Conservation (phyloP, 2,329 filamentous ascomycete species). For the Diaporthe caulivora region DNA sequence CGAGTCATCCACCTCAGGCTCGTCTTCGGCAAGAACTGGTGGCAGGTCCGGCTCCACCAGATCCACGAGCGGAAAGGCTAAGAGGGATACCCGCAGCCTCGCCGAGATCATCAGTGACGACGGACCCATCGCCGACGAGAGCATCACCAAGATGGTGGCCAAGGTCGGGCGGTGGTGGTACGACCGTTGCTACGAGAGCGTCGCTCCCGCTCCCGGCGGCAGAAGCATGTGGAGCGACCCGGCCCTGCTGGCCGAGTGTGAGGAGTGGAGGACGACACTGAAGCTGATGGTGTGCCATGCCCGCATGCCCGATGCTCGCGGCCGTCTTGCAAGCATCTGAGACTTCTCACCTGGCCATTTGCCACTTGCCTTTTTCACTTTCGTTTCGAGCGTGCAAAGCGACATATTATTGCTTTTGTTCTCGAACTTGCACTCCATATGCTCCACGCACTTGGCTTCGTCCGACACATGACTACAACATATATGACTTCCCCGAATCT, state of each 20-base stretch:
- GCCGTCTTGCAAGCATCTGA: conserved; percentile 63
- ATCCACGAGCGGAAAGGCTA: conserved; percentile 44
- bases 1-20: conserved; percentile 50
- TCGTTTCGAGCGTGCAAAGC: conserved; percentile 6
- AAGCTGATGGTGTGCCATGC: conserved; percentile 93
- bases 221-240: conserved; percentile 84
- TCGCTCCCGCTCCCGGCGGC: conserved; percentile 62
- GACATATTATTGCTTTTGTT: background rate
- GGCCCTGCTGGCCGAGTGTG: conserved; percentile 83
- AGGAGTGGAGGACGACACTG: conserved; percentile 87
- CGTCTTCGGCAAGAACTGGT: conserved; percentile 46
- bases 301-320: conserved; percentile 75
- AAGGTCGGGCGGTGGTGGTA: conserved; percentile 98
- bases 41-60: background rate
- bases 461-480: background rate
- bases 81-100: conserved; percentile 66
- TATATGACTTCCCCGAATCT: background rate
- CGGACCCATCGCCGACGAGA: conserved; percentile 79
- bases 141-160: conserved; percentile 92
- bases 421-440: background rate
- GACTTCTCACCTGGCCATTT: background rate
- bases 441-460: background rate
- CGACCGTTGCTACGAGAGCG: conserved; percentile 87
- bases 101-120: conserved; percentile 81
- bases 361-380: background rate